Conservation (phyloP, 176 grass and related monocot species). For the Rhipidocladum racemiflorum region DNA sequence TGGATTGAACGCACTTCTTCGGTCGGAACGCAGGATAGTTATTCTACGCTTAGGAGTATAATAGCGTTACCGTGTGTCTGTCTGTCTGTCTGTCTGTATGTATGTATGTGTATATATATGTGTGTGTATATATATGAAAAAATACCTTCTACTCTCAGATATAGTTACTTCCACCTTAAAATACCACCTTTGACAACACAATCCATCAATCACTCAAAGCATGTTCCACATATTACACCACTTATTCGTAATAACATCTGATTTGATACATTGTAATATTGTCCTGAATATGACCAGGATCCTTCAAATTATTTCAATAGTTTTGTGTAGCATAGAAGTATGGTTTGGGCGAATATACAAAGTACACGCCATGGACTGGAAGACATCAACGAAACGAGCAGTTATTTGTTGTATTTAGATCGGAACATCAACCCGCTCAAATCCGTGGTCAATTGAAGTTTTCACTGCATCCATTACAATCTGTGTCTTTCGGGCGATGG, state of each 20-base stretch:
- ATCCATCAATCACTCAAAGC: not conserved
- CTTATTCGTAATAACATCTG: not conserved
- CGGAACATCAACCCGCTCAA: slow-evolving; percentile 41
- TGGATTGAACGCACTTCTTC: too few species aligned
- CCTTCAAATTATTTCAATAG: slow-evolving; percentile 2
- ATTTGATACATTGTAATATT: not conserved
- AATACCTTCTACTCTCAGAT: too few species aligned
- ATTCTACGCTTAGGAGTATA: too few species aligned
- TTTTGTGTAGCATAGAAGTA: not conserved
- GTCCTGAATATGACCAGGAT: not conserved
- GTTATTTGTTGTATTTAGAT: slow-evolving; percentile 16
- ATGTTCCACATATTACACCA: not conserved
- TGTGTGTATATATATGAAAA: too few species aligned
- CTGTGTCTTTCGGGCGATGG: slow-evolving; percentile 70
- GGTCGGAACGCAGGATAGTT: too few species aligned
- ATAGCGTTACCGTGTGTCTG: too few species aligned
- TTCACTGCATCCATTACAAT: slow-evolving; percentile 72
- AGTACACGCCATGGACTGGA: not conserved
- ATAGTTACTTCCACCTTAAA: too few species aligned
- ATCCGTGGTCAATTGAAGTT: slow-evolving; percentile 48
- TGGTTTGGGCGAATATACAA: not conserved
- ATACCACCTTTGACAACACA: not conserved
- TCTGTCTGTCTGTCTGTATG: too few species aligned
- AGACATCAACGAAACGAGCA: not conserved
- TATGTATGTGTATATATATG: too few species aligned